Conservation (phyloP, 2,329 filamentous ascomycete genomes). For the Botryotinia convoluta region DNA sequence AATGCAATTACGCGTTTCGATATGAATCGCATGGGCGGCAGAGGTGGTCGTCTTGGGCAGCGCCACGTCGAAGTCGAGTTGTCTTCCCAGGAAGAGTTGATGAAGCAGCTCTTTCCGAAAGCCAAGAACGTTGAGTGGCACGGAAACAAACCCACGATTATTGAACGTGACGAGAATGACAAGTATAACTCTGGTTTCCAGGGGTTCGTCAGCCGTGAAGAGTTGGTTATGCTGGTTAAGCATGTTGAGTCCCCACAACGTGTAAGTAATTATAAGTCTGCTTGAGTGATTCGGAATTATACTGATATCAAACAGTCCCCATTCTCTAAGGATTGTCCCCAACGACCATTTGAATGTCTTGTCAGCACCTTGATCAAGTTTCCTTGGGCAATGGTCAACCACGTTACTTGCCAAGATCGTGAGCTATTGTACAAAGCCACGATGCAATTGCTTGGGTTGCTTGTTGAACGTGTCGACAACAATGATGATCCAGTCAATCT, state of each 20-base stretch:
- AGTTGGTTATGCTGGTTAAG: slow-evolving; percentile 62
- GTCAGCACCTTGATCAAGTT: slow-evolving; percentile 54
- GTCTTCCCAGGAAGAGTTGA: slow-evolving; percentile 54
- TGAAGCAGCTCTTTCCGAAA: slow-evolving; percentile 61
- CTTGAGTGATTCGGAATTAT: not conserved
- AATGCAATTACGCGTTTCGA: slow-evolving; percentile 51
- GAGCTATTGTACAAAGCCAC: slow-evolving; percentile 52
- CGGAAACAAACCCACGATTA: slow-evolving; percentile 45
- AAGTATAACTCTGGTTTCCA: slow-evolving; percentile 52
- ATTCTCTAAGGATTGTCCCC: slow-evolving; percentile 58
- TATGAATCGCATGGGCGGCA: slow-evolving; percentile 39
- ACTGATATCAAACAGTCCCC: slow-evolving; percentile 47
- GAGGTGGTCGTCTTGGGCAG: slow-evolving; percentile 52
- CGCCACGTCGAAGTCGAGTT: slow-evolving; percentile 57
- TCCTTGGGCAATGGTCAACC: slow-evolving; percentile 58
- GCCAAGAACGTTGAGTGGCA: slow-evolving; percentile 57
- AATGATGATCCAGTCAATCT: slow-evolving; percentile 46
- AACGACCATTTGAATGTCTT: slow-evolving; percentile 63
- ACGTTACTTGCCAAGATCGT: slow-evolving; percentile 58
- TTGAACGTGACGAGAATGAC: slow-evolving; percentile 40
- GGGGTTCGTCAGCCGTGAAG: slow-evolving; percentile 59
- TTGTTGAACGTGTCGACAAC: slow-evolving; percentile 45
- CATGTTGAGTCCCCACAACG: slow-evolving; percentile 60
- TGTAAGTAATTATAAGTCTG: slow-evolving; percentile 45
- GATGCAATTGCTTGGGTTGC: slow-evolving; percentile 47